These are phyloP conservation scores for Naganishia vaughanmartiniae DNA, from an alignment of 768 basidiomycete genomes.

Conservation along the genomic window DNA sequence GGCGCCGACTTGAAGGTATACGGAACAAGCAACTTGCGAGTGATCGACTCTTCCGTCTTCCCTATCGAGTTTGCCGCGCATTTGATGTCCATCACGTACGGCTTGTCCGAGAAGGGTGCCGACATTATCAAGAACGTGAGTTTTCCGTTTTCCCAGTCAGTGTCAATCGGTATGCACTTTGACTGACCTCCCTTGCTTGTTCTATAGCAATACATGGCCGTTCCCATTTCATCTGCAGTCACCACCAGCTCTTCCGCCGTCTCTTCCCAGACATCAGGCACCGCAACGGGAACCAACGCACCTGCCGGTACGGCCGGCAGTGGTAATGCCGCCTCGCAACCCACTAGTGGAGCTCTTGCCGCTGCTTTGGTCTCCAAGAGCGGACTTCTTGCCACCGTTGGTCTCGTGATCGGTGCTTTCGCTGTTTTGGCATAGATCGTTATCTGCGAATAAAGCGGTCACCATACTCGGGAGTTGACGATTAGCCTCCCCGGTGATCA, in stretches of 20 bases:
- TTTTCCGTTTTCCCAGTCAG: background rate
- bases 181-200: background rate
- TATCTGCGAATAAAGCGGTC: background rate
- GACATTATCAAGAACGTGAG: slow-evolving; percentile 33
- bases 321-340: background rate
- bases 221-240: slow-evolving; percentile 9
- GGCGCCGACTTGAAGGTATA: slow-evolving; percentile 61
- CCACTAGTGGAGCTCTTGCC: slow-evolving; percentile 7
- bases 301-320: background rate
- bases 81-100: slow-evolving; percentile 51
- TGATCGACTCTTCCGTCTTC: slow-evolving; percentile 58
- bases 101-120: slow-evolving; percentile 31
- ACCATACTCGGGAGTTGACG: background rate
- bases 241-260: slow-evolving; percentile 7
- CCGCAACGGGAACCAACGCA: background rate
- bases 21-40: slow-evolving; percentile 59
- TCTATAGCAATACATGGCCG: slow-evolving; percentile 48
- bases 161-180: background rate
- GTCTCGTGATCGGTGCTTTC: slow-evolving; percentile 10
- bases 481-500: slow-evolving; percentile 1
- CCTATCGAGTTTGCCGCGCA: slow-evolving; percentile 61
- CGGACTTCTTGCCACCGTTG: background rate
- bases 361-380: background rate
- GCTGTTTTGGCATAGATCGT: slow-evolving; percentile 2
- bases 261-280: background rate